Percentiles rank a stretch among this genome's conserved stretches.
Evolutionary conservation across 2,329 filamentous ascomycete genomes (phyloP).

Genomic region (Sclerotinia borealis): DNA sequence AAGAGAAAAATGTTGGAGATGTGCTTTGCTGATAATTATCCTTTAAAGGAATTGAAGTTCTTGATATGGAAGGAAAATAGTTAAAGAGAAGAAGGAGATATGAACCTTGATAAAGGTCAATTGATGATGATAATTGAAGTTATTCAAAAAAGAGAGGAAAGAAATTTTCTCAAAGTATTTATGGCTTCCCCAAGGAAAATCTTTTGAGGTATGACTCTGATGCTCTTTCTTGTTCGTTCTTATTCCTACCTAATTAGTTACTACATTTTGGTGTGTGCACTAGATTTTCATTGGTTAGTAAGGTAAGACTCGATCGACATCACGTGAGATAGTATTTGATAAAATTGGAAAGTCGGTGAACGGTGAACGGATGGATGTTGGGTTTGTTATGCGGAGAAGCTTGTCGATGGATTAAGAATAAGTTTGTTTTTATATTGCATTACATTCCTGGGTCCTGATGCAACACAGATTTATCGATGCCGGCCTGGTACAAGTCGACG

Average conservation of each 20-base stretch:
- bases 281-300: neutral
- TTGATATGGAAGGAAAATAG: neutral
- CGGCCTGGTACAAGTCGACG: neutral
- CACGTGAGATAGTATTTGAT: neutral
- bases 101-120: neutral
- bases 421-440: too few species aligned
- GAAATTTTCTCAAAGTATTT: neutral
- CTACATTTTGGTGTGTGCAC: neutral
- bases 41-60: neutral
- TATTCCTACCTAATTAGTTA: neutral
- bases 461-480: neutral
- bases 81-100: neutral
- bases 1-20: neutral
- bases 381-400: neutral
- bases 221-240: neutral
- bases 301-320: neutral
- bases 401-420: too few species aligned
- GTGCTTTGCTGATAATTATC: neutral
- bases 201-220: constrained; percentile 3
- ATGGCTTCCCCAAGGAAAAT: neutral
- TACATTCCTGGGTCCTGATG: too few species aligned
- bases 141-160: neutral
- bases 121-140: neutral
- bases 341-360: neutral
- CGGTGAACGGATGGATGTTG: neutral